Base-by-base conservation (phyloP, 2,329 filamentous ascomycete genomes). In the Orbilia oligospora region DNA sequence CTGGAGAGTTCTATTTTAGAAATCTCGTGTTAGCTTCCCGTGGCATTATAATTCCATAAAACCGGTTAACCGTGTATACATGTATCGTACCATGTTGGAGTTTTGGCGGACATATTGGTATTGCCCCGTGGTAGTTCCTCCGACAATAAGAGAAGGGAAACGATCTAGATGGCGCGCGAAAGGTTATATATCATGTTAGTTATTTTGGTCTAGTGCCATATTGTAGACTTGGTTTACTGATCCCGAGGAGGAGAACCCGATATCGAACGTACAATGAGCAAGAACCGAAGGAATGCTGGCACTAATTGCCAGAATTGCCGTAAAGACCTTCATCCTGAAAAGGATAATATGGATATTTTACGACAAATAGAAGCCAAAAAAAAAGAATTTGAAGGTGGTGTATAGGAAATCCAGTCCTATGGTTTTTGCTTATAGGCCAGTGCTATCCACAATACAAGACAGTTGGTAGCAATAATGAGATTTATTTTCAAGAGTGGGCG, bases 71-170 rank as follows among this genome's bases (percentile, higher is more conserved):
- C n/a, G n/a, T n/a, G n/a, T n/a, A n/a, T n/a, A n/a, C n/a, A 22
- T 5, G 9, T 38, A n/a, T 49, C 64, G 9, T 75, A 75, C 71
- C 18, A 48, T 49, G 73, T 81, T 81, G 33, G 38, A 68, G 63
- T 82, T 81, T 36, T 81, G 79, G 33, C 80, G 81, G 49, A 81
- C 80, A 73, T 81, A 81, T 73, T 80, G 72, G 53, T 81, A 81
- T 20, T 64, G 69, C 20, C 30, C n/a, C 2, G 80, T 81, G 24
- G 48, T 56, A 20, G 72, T 82, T 81, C 84, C 86, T 81, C 87
- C 87, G 82, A 86, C 84, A 53, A 84, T 83, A 56, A 85, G 82
- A 64, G 83, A 84, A 77, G 83, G 83, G 78, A 85, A 83, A 18
- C 65, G 65, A 38, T 70, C 67, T 76, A 51, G 2, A 24, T 56